A percentile compares a stretch with the other conserved stretches of the same genome.
phyloP scores from a whole-genome alignment of 208 protist genomes.

The Wallacemonas sp. region DNA sequence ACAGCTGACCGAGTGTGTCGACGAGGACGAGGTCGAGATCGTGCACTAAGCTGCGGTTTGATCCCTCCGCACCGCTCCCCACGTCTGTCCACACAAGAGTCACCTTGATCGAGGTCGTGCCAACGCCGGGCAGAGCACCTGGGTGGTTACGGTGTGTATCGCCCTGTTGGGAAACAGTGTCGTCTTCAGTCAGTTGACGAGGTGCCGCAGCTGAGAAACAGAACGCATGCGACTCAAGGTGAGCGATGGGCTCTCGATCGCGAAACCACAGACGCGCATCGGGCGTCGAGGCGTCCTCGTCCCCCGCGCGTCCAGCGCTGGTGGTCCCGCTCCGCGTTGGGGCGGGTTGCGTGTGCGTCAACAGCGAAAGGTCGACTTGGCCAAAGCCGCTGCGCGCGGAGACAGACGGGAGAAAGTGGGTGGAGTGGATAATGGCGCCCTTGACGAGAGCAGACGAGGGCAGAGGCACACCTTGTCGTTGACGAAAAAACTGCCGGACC shows the following conservation, averaged over 20 bases:
- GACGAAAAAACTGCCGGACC: constrained; percentile 83
- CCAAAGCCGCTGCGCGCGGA: constrained; percentile 37
- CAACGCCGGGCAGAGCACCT: not conserved
- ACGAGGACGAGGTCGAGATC: constrained; percentile 82
- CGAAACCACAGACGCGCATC: constrained; percentile 33
- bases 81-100: constrained; percentile 87
- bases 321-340: constrained; percentile 1
- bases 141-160: constrained; percentile 1
- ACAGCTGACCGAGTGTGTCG: constrained; percentile 38
- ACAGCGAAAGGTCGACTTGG: constrained; percentile 66
- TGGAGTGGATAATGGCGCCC: constrained; percentile 46
- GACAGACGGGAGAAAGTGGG: constrained; percentile 17
- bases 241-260: constrained; percentile 28
- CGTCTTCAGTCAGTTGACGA: not conserved
- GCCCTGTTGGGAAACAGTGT: not conserved
- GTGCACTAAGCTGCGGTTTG: constrained; percentile 56
- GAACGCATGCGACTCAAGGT: constrained; percentile 21
- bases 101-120: constrained; percentile 30
- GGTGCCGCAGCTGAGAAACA: constrained; percentile 17
- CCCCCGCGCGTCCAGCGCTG: too few species aligned
- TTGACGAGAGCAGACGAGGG: constrained; percentile 66
- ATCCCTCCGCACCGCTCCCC: constrained; percentile 48
- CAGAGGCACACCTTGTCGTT: constrained; percentile 23
- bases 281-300: constrained; percentile 13
- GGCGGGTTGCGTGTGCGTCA: constrained; percentile 23